Evolutionary conservation across 1,284 basidiomycete genomes (phyloP).

Genomic region (Neolentinus lepideus): DNA sequence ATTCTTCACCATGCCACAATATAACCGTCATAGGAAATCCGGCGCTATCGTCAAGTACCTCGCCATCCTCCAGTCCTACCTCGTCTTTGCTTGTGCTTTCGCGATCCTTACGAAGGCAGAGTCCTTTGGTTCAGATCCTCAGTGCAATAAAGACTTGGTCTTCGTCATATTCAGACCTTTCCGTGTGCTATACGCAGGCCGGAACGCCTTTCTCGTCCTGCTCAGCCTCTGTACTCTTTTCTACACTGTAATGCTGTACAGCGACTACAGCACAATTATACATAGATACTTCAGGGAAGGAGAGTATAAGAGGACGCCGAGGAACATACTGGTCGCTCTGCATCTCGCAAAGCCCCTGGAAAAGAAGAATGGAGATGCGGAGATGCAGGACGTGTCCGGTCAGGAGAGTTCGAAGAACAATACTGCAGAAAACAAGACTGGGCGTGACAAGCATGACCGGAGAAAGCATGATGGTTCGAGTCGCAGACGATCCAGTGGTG

Average conservation of each 20-base stretch:
- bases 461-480: too few species aligned
- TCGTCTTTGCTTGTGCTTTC: conserved; percentile 17
- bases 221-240: conserved; percentile 5
- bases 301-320: neutral
- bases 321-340: neutral
- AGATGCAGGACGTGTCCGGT: neutral
- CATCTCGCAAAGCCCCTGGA: neutral
- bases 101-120: conserved; percentile 13
- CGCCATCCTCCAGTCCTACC: conserved; percentile 17
- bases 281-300: neutral
- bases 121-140: conserved; percentile 13
- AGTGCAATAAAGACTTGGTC: conserved; percentile 15
- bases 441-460: too few species aligned
- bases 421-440: too few species aligned
- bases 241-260: conserved; percentile 11
- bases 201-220: conserved; percentile 13
- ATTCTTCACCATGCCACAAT: conserved; percentile 13
- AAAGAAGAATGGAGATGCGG: neutral
- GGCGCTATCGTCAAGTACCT: conserved; percentile 8
- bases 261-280: conserved; percentile 11
- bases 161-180: conserved; percentile 21
- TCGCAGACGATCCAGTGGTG: too few species aligned
- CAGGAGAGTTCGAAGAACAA: too few species aligned
- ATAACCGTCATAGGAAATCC: conserved; percentile 10
- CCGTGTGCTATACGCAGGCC: conserved; percentile 13